These are phyloP conservation scores for Eucalyptus sp. DNA, from an alignment of 345 rosid genomes.

Conservation along the genomic window DNA sequence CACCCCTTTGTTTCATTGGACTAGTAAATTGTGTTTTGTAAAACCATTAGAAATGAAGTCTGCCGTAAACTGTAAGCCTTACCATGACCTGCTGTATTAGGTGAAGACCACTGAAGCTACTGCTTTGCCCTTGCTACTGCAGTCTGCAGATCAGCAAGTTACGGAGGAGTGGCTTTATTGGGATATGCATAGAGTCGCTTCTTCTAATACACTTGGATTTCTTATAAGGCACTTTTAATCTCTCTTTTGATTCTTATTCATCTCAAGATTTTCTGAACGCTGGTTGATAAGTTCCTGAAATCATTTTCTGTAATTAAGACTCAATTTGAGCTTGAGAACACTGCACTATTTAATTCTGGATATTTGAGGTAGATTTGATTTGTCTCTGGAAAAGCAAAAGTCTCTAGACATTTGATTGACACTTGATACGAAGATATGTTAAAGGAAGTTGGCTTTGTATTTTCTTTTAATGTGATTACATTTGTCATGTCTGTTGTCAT, in stretches of 20 bases:
- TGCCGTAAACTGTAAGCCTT: neutral
- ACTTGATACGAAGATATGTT: neutral
- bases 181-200: neutral
- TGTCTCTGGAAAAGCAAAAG: neutral
- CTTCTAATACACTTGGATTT: neutral
- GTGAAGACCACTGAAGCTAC: neutral
- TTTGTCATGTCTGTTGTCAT: neutral
- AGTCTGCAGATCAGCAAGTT: neutral
- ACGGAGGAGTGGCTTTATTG: neutral
- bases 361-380: neutral
- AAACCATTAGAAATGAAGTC: neutral
- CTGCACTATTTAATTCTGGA: neutral
- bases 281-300: neutral
- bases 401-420: neutral
- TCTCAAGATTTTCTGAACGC: neutral
- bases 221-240: neutral
- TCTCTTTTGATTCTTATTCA: neutral
- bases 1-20: neutral
- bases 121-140: neutral
- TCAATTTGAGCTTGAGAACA: neutral
- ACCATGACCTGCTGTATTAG: neutral
- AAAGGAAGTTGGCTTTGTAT: neutral
- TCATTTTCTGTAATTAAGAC: neutral
- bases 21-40: neutral
- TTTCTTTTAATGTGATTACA: neutral